A percentile compares a stretch with the other conserved stretches of the same genome.
phyloP scores from a whole-genome alignment of 2,329 filamentous ascomycete species.

The Davidsoniella eucalypti region DNA sequence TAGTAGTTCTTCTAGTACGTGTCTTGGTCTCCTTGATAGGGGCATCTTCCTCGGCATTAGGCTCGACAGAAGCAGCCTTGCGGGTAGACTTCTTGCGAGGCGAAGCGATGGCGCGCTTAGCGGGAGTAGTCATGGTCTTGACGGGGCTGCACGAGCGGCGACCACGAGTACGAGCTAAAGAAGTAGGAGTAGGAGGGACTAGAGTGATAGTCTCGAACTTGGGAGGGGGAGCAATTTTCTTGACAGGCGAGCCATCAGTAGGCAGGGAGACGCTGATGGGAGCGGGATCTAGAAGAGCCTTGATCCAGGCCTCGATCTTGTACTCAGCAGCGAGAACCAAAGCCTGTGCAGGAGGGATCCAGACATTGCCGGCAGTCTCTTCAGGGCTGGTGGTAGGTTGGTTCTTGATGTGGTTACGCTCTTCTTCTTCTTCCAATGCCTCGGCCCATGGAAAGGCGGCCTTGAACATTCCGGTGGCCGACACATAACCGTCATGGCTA shows the following conservation, averaged over 20 bases:
- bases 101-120: slow-evolving; percentile 27
- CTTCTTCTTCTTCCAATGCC: slow-evolving; percentile 52
- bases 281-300: slow-evolving; percentile 76
- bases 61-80: slow-evolving; percentile 11
- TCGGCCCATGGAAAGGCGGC: slow-evolving; percentile 70
- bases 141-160: slow-evolving; percentile 41
- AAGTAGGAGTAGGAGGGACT: slow-evolving; percentile 32
- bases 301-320: slow-evolving; percentile 70
- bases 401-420: slow-evolving; percentile 73
- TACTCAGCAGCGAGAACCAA: slow-evolving; percentile 77
- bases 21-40: slow-evolving; percentile 7
- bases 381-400: slow-evolving; percentile 68
- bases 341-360: slow-evolving; percentile 75
- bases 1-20: slow-evolving; percentile 8
- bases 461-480: slow-evolving; percentile 85
- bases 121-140: slow-evolving; percentile 33
- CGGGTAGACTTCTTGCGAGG: slow-evolving; percentile 10
- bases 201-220: slow-evolving; percentile 45
- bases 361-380: slow-evolving; percentile 91
- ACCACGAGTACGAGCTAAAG: slow-evolving; percentile 29
- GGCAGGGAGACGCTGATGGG: slow-evolving; percentile 46
- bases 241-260: slow-evolving; percentile 49
- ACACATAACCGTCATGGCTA: slow-evolving; percentile 70
- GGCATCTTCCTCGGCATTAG: slow-evolving; percentile 3
- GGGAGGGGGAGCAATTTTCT: slow-evolving; percentile 67